phyloP scores from a whole-genome alignment of 768 basidiomycete species.

The Rhodotorula babjevae region DNA sequence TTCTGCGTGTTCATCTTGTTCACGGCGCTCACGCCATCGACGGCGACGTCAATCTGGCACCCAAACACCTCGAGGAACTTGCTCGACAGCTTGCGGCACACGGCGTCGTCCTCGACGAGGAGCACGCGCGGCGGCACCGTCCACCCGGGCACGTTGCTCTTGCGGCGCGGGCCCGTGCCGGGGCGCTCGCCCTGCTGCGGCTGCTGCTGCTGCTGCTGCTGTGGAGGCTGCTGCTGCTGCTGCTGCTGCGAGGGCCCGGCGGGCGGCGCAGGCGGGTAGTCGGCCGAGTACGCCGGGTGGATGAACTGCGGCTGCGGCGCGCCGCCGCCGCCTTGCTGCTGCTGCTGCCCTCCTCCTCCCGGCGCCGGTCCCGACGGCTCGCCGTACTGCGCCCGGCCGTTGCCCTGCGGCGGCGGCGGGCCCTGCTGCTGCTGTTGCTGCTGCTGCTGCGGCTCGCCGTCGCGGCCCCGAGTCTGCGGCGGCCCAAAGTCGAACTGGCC shows the following conservation, averaged over 20 bases:
- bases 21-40: conserved; percentile 85
- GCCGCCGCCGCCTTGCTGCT: neutral
- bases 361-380: too few relatives aligned
- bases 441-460: neutral
- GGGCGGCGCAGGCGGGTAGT: neutral
- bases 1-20: conserved; percentile 94
- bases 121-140: conserved; percentile 83
- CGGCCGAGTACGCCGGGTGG: conserved; percentile 38
- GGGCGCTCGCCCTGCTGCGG: conserved; percentile 13
- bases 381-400: conserved; percentile 40
- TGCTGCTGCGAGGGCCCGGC: neutral
- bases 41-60: conserved; percentile 87
- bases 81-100: conserved; percentile 77
- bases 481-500: conserved; percentile 28
- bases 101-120: conserved; percentile 91
- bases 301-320: conserved; percentile 14
- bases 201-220: conserved; percentile 4
- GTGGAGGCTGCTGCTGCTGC: neutral
- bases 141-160: conserved; percentile 83
- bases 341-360: neutral
- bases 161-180: conserved; percentile 61
- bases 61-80: conserved; percentile 95
- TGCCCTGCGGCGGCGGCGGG: conserved; percentile 47
- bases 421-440: neutral
- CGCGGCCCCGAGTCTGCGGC: neutral